Conservation (phyloP, 495 filamentous ascomycete genomes). For the Usnea hakonensis region DNA sequence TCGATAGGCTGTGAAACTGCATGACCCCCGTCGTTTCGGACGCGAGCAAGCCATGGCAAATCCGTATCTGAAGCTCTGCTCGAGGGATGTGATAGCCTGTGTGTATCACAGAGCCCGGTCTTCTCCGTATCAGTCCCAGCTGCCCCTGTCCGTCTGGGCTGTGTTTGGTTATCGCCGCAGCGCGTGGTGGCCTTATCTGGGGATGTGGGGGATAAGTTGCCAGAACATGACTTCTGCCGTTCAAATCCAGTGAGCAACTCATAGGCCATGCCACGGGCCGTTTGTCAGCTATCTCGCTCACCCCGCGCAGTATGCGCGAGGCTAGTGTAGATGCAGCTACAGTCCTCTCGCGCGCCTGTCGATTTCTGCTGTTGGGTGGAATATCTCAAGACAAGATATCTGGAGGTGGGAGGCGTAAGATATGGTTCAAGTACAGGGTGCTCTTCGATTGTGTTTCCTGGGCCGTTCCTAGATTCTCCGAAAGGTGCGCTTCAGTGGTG, state of each 20-base stretch:
- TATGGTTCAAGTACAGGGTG: not conserved
- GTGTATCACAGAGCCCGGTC: constrained; percentile 5
- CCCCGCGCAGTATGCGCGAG: constrained; percentile 8
- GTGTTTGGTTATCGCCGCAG: constrained; percentile 16
- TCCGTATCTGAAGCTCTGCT: constrained; percentile 17
- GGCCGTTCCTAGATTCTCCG: constrained; percentile 1
- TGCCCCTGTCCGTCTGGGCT: not conserved
- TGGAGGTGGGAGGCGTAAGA: constrained; percentile 3
- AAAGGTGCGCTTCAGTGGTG: constrained; percentile 5
- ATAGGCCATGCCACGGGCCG: constrained; percentile 23
- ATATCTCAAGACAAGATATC: not conserved
- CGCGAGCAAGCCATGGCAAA: constrained; percentile 16
- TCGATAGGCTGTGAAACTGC: constrained; percentile 22
- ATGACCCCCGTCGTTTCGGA: constrained; percentile 11
- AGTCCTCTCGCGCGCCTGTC: constrained; percentile 10
- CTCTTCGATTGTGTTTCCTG: not conserved
- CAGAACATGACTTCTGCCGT: constrained; percentile 7
- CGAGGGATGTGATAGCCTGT: constrained; percentile 7
- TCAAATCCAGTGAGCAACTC: constrained; percentile 19
- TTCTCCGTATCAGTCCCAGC: constrained; percentile 8
- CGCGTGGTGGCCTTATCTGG: constrained; percentile 1
- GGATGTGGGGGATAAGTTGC: constrained; percentile 17
- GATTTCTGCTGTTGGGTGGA: constrained; percentile 1
- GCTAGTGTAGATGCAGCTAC: constrained; percentile 10
- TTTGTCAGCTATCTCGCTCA: constrained; percentile 8